These are phyloP conservation scores for Cercophora sp. DNA, from an alignment of 495 filamentous ascomycete genomes.

Conservation along the genomic window DNA sequence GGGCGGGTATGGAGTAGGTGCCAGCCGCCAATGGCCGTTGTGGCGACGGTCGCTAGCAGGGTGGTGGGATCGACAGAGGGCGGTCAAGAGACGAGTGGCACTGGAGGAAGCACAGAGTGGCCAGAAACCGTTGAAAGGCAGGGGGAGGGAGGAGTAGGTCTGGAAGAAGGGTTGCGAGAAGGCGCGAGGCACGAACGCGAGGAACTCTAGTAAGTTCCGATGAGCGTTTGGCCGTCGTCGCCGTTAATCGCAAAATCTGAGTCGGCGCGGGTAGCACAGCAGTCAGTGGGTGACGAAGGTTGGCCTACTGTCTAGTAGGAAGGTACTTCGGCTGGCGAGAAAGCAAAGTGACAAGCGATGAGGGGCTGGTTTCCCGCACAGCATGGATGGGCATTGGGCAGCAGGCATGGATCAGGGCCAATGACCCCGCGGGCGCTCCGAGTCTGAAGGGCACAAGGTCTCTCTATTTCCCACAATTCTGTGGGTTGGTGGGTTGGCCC, in stretches of 20 bases:
- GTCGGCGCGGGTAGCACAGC: constrained; percentile 6
- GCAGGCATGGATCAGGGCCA: too few species aligned
- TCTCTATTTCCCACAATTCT: not conserved
- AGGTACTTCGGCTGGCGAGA: not conserved
- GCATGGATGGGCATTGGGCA: not conserved
- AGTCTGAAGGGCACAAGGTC: too few species aligned
- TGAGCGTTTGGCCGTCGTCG: constrained; percentile 1
- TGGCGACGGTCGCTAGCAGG: constrained; percentile 3
- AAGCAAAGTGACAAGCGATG: not conserved
- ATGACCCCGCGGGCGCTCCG: too few species aligned
- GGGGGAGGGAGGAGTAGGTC: too few species aligned
- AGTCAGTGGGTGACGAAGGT: constrained; percentile 1
- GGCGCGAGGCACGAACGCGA: not conserved
- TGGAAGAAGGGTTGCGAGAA: too few species aligned
- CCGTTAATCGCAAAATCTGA: constrained; percentile 2
- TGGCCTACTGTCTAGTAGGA: not conserved
- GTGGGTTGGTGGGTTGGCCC: too few species aligned
- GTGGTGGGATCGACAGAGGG: constrained; percentile 1
- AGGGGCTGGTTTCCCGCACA: not conserved
- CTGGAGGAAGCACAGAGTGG: not conserved
- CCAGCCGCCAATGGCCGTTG: constrained; percentile 1
- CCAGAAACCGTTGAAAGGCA: too few species aligned
- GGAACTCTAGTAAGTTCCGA: constrained; percentile 7
- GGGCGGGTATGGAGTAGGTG: not conserved
- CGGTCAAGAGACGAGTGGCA: not conserved